Base-by-base conservation (phyloP, 495 filamentous ascomycete genomes). In the Penicillium riverlandense region DNA sequence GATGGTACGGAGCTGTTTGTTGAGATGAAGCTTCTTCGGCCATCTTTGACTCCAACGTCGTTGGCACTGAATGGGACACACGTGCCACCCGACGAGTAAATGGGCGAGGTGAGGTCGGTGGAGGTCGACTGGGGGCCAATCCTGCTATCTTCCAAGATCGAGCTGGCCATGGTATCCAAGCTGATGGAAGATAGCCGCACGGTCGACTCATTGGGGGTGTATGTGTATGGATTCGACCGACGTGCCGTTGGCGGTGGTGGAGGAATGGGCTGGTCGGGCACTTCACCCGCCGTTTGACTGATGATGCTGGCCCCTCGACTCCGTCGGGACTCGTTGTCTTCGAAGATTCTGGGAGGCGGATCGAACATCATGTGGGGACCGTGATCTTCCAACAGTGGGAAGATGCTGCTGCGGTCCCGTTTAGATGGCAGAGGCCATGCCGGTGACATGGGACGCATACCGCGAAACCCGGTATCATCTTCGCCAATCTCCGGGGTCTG, bases 81-180 rank as follows among this genome's bases (percentile, higher is more conserved):
- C 7, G 61, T 66, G 11, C 62, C 66, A 44, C 63, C 66, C 8
- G 67, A 65, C 5, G 67, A 59, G 31, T 66, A 50, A 9, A 46
- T 50, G 2, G 67, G 66, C 1, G 67, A 67, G 28, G 49, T 55
- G 3, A 68, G 47, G 1, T 63, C 58, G 11, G 53, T 53, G 15
- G 68, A 62, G 9, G 48, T 40, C 0, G 59, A 63, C 11, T 51
- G 47, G 7, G 58, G 59, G 8, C 50, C 58, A 30, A 57, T 50
- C 38, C 49, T 41, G 29, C 54, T 55, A 29, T 70, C 72, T 11
- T 74, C 65, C n/a, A 76, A 47, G 34, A 75, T 70, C 2, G 71
- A 74, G 43, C 71, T 76, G 44, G 74, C 63, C 1, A 65, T 71
- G 7, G 70, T 75, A 40, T 72, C 65, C 1, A 74, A 44, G 41